Evolutionary conservation across 805 yeast genomes (phyloP).

Genomic region (Ogataea kodamae): DNA sequence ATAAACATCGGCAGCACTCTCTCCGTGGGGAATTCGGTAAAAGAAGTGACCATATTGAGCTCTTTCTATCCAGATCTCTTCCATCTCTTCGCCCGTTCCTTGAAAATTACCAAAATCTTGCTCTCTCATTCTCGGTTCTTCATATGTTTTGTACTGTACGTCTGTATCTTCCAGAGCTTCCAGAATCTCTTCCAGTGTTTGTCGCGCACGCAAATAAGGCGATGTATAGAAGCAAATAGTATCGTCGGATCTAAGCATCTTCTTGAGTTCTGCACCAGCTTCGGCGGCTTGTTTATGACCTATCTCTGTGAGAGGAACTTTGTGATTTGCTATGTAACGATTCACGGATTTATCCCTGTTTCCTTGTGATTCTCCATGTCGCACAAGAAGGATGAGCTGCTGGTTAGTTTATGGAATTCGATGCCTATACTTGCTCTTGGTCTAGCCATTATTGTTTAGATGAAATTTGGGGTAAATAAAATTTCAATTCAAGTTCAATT

Average conservation of each 20-base stretch:
- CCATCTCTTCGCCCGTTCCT: slow-evolving; percentile 71
- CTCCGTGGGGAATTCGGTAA: slow-evolving; percentile 89
- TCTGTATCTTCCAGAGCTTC: slow-evolving; percentile 44
- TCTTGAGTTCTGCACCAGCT: slow-evolving; percentile 52
- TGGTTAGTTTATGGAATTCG: slow-evolving; percentile 14
- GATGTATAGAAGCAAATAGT: slow-evolving; percentile 77
- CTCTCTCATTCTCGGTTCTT: slow-evolving; percentile 90
- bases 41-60: slow-evolving; percentile 87
- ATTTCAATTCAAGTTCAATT: not conserved
- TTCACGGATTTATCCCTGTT: slow-evolving; percentile 83
- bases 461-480: too few relatives aligned
- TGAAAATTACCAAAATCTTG: slow-evolving; percentile 96
- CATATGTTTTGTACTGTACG: slow-evolving; percentile 57
- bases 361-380: slow-evolving; percentile 94
- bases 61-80: slow-evolving; percentile 75
- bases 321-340: slow-evolving; percentile 74
- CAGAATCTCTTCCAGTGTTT: slow-evolving; percentile 71
- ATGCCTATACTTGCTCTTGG: slow-evolving; percentile 37
- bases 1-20: slow-evolving; percentile 93
- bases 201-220: slow-evolving; percentile 80
- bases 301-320: slow-evolving; percentile 63
- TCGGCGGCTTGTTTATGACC: slow-evolving; percentile 64
- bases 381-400: slow-evolving; percentile 64
- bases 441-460: slow-evolving; percentile 35
- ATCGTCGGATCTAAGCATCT: slow-evolving; percentile 40